phyloP scores from a whole-genome alignment of 116 monocot genomes.

The Posidonia oceanica region DNA sequence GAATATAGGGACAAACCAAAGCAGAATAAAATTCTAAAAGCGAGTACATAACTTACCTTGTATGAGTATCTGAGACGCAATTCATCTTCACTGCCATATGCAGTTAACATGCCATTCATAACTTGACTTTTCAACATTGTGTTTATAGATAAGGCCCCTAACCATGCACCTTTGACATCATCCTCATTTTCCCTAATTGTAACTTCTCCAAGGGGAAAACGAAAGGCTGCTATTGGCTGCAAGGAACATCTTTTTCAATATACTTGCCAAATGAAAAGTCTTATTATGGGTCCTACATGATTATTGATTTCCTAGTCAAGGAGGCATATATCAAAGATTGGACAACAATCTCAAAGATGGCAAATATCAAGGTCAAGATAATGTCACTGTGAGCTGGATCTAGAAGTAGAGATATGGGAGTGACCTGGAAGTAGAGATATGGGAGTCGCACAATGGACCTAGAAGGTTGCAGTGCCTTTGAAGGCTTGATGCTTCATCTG shows the following conservation, averaged over 20 bases:
- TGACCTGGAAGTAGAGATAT: background rate
- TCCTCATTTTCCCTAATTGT: constrained; percentile 41
- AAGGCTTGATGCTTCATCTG: too few relatives aligned
- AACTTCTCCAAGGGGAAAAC: constrained; percentile 74
- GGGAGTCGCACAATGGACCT: background rate
- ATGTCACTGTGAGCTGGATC: too few relatives aligned
- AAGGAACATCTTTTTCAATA: background rate
- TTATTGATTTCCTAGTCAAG: too few relatives aligned
- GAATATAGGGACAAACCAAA: background rate
- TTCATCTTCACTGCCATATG: constrained; percentile 36
- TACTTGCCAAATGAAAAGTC: background rate
- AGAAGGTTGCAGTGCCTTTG: too few relatives aligned
- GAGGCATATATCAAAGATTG: too few relatives aligned
- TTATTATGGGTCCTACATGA: too few relatives aligned
- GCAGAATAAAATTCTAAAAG: background rate
- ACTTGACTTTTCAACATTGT: constrained; percentile 55
- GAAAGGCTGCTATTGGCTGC: constrained; percentile 46
- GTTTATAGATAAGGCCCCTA: constrained; percentile 36
- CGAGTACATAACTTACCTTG: constrained; percentile 40
- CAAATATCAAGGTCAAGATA: too few relatives aligned
- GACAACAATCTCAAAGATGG: too few relatives aligned
- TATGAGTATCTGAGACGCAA: constrained; percentile 69
- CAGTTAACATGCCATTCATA: constrained; percentile 63
- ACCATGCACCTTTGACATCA: constrained; percentile 12
- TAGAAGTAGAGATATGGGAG: background rate